Base-by-base conservation (phyloP, 2,329 filamentous ascomycete species). In the Colletotrichum sp. region DNA sequence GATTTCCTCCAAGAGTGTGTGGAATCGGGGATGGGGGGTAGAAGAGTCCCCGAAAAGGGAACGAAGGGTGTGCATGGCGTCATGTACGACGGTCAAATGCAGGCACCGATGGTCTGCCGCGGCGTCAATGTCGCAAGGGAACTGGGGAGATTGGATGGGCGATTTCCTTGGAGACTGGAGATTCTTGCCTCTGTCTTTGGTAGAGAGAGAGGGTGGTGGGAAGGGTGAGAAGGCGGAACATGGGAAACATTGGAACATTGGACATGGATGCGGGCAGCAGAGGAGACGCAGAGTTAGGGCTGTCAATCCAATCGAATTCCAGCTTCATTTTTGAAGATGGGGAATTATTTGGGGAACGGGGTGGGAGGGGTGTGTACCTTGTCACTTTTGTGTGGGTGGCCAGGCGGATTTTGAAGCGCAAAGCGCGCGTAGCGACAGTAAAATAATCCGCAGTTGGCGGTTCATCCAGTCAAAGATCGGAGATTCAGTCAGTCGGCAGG, bases 81-180 rank as follows among this genome's bases (percentile, higher is more conserved):
- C 72, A 75, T 75, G 72, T 75, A 75, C 62, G 69, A 71, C 49
- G 62, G 36, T 63, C 30, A 68, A 57, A 75, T 72, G 72, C 72
- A 75, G 72, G 72, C 72, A 75, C 72, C 72, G 69, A 75, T 72
- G 39, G 69, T 63, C 68, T 75, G 69, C 57, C 55, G 63, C 57
- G 62, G 55, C 30, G 69, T 68, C 63, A 24, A 16, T 72, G 69
- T 72, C 69, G 62, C 52, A 67, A 49, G 21, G 30, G 16, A 65
- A 71, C 68, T 62, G 34, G 62, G 28, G 64, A 34, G 39, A 55
- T 32, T 52, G 44, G 49, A 26, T 21, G 52, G 28, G 30, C 8
- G 32, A 36, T 63, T 30, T 30, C 26, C 30, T 63, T 30, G 59
- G 59, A 63, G 18, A 36, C 30, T 26, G 26, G 55, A 59, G 55